phyloP scores from a whole-genome alignment of 2,329 filamentous ascomycete genomes.

The Ceratocystiopsis brevicomis region DNA sequence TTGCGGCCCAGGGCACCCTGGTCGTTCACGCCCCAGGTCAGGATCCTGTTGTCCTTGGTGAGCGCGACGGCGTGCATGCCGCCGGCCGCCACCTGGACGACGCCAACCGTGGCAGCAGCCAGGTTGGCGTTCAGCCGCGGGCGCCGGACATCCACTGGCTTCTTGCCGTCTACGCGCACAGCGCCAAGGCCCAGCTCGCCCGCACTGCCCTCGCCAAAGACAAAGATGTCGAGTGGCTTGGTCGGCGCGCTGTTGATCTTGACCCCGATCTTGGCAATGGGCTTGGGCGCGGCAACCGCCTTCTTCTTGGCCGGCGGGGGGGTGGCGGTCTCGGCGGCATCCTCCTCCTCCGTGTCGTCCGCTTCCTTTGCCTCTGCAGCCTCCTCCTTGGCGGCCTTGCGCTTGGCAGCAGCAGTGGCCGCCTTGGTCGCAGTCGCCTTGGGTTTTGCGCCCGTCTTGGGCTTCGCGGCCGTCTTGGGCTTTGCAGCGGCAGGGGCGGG shows the following conservation, averaged over 20 bases:
- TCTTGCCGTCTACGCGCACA: slow-evolving; percentile 38
- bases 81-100: slow-evolving; percentile 60
- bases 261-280: slow-evolving; percentile 15
- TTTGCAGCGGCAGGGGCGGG: not conserved
- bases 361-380: not conserved
- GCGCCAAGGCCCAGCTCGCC: slow-evolving; percentile 68
- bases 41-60: slow-evolving; percentile 61
- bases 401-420: slow-evolving; percentile 5
- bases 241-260: slow-evolving; percentile 45
- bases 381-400: not conserved
- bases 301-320: slow-evolving; percentile 4
- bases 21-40: slow-evolving; percentile 80
- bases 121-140: slow-evolving; percentile 51
- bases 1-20: slow-evolving; percentile 62
- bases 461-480: slow-evolving; percentile 6
- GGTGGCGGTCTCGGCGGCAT: slow-evolving; percentile 7
- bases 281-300: slow-evolving; percentile 17
- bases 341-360: slow-evolving; percentile 2
- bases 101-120: slow-evolving; percentile 34
- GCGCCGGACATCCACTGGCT: slow-evolving; percentile 52
- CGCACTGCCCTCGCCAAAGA: slow-evolving; percentile 63
- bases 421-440: not conserved
- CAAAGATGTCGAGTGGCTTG: slow-evolving; percentile 50
- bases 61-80: slow-evolving; percentile 68
- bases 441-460: slow-evolving; percentile 1